These are phyloP conservation scores for Bipolaris zeicola DNA, from an alignment of 2,329 filamentous ascomycete genomes.

Conservation along the genomic window DNA sequence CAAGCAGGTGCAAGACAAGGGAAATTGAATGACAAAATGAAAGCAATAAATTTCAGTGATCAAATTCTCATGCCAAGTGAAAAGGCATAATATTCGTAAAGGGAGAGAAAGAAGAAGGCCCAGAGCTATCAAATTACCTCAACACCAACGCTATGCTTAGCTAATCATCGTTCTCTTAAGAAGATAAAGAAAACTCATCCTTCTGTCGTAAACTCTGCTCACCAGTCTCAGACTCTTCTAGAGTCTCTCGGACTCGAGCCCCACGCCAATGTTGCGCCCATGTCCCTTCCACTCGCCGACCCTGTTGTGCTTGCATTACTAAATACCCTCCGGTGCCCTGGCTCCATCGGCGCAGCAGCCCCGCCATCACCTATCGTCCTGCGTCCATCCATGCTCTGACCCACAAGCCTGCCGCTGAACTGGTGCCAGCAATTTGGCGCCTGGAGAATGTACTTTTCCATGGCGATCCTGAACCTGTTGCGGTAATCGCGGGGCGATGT, in stretches of 20 bases:
- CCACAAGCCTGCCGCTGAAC: constrained; percentile 52
- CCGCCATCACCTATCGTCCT: constrained; percentile 20
- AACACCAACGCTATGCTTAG: constrained; percentile 2
- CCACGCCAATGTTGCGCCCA: constrained; percentile 3
- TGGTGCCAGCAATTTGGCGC: constrained; percentile 78
- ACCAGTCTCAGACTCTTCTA: neutral
- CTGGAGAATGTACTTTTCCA: constrained; percentile 85
- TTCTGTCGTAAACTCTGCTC: neutral
- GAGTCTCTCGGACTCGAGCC: neutral
- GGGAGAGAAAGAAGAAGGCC: neutral
- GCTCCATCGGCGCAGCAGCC: constrained; percentile 1
- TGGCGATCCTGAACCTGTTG: constrained; percentile 91
- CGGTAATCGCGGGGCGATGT: constrained; percentile 98
- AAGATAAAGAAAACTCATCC: neutral
- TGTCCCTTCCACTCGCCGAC: constrained; percentile 1
- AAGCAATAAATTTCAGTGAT: neutral
- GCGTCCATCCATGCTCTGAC: constrained; percentile 23
- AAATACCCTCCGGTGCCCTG: constrained; percentile 22
- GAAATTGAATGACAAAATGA: neutral
- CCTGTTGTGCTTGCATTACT: constrained; percentile 16
- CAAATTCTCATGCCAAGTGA: neutral
- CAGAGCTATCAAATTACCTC: neutral
- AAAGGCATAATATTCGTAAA: neutral
- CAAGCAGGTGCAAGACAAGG: neutral
- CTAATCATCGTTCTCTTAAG: neutral